phyloP scores from a whole-genome alignment of 805 yeast species.

The Brettanomyces naardenensis region DNA sequence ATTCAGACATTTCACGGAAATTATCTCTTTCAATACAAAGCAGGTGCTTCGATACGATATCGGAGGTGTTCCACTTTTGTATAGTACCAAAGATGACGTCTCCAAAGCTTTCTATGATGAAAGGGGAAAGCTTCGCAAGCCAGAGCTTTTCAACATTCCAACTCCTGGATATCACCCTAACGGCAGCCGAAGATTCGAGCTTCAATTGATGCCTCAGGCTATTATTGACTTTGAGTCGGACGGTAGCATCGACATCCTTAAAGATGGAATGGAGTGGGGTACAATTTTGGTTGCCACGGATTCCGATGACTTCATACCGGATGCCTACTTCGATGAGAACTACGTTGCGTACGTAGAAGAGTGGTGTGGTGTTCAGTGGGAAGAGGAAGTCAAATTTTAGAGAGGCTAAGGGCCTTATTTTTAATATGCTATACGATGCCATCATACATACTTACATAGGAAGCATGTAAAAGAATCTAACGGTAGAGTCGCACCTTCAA shows the following conservation, averaged over 20 bases:
- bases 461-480: background rate
- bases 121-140: slow-evolving; percentile 17
- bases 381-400: slow-evolving; percentile 10
- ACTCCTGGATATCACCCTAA: slow-evolving; percentile 54
- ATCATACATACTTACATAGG: too few species aligned
- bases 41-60: slow-evolving; percentile 84
- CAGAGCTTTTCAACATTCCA: slow-evolving; percentile 35
- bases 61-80: slow-evolving; percentile 71
- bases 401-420: too few species aligned
- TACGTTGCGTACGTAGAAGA: slow-evolving; percentile 18
- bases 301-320: slow-evolving; percentile 11
- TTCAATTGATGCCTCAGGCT: slow-evolving; percentile 92
- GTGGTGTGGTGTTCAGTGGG: slow-evolving; percentile 24
- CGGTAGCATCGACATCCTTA: slow-evolving; percentile 32
- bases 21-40: slow-evolving; percentile 71
- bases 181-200: slow-evolving; percentile 59
- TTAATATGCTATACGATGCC: too few species aligned
- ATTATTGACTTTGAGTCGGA: slow-evolving; percentile 70
- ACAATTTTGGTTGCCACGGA: slow-evolving; percentile 74
- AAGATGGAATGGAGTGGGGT: slow-evolving; percentile 96
- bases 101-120: slow-evolving; percentile 32
- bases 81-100: slow-evolving; percentile 52
- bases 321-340: slow-evolving; percentile 10
- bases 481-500: background rate
- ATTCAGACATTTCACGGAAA: slow-evolving; percentile 71